Evolutionary conservation across 768 basidiomycete genomes (phyloP), one percentile per base, ranked within the genome.

Genomic region (Rhodotorula diobovata): DNA sequence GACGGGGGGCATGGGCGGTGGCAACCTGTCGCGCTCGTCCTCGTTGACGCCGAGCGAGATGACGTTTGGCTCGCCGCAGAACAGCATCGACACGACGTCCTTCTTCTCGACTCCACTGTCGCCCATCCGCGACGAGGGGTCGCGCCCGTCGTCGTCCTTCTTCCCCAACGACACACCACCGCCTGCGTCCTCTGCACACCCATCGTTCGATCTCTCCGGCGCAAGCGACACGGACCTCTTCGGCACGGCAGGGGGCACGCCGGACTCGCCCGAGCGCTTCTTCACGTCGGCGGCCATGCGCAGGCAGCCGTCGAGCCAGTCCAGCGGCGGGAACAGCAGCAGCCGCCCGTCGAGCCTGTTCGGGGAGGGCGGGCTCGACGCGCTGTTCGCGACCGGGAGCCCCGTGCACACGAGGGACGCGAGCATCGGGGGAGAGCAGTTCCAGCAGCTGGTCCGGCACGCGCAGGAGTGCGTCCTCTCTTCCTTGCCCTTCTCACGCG

Each of bases 81-180:
- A 34, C 46, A 62, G 57, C 23, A 46, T 74, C 61, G 73, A 74
- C 50, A 65, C 67, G 35, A 68, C 69, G 12, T 71, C 70, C 4
- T 74, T 68, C 63, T 56, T 71, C 37, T 43, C 66, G 12, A 43
- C 69, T 0, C 73, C 73, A 0, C 63, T 71, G 35, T 71, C 69
- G 25, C 73, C 73, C 0, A 34, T 63, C 14, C 70, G 45, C 2
- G 61, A 63, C 61, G 37, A 63, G 57, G 37, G 32, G 39, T 57
- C 41, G 1, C 68, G 63, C 14, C 61, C 72, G 25, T 58, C 68
- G 1, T 67, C 72, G 7, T 65, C 69, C 28, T 65, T 70, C 59
- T 70, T 70, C 59, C 66, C 57, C 15, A 30, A 59, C 58, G 28
- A 43, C 8, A 11, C 58, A n/a, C 43, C 34, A 53, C 35, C 46